Evolutionary conservation across 2,329 filamentous ascomycete genomes (phyloP).

Genomic region (Geosmithia flava): DNA sequence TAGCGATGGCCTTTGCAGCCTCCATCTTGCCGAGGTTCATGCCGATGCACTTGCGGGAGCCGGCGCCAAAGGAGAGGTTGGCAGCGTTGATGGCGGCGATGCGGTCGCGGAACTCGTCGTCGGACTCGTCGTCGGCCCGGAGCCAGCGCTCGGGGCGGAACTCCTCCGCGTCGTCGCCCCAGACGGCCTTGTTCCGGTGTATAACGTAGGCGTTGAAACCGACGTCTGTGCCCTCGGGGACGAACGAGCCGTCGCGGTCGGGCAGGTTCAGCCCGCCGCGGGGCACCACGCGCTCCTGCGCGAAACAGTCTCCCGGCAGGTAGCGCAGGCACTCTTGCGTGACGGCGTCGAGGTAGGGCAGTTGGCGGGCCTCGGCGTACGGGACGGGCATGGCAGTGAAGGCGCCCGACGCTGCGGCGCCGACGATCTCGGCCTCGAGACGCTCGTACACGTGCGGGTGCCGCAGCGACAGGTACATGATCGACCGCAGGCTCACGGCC

Average conservation of each 20-base stretch:
- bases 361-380: constrained; percentile 32
- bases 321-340: constrained; percentile 43
- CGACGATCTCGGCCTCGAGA: constrained; percentile 1
- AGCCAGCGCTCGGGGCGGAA: constrained; percentile 29
- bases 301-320: constrained; percentile 32
- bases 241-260: constrained; percentile 32
- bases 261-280: constrained; percentile 36
- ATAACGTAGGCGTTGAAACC: constrained; percentile 38
- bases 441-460: constrained; percentile 8
- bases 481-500: constrained; percentile 15
- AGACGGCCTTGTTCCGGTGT: constrained; percentile 21
- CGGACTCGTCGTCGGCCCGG: constrained; percentile 7
- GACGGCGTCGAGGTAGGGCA: constrained; percentile 44
- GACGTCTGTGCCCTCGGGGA: constrained; percentile 35
- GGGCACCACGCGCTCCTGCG: constrained; percentile 38
- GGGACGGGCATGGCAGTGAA: constrained; percentile 6
- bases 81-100: constrained; percentile 17
- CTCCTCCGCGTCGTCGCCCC: constrained; percentile 25
- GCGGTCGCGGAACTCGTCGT: constrained; percentile 11
- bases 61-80: constrained; percentile 27
- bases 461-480: constrained; percentile 21
- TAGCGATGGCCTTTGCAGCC: constrained; percentile 32
- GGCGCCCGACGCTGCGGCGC: too few relatives aligned
- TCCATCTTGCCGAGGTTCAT: constrained; percentile 25
- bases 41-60: constrained; percentile 27